A percentile compares a stretch with the other conserved stretches of the same genome.
phyloP scores from a whole-genome alignment of 495 filamentous ascomycete species.

The Rostrohypoxylon terebratum region DNA sequence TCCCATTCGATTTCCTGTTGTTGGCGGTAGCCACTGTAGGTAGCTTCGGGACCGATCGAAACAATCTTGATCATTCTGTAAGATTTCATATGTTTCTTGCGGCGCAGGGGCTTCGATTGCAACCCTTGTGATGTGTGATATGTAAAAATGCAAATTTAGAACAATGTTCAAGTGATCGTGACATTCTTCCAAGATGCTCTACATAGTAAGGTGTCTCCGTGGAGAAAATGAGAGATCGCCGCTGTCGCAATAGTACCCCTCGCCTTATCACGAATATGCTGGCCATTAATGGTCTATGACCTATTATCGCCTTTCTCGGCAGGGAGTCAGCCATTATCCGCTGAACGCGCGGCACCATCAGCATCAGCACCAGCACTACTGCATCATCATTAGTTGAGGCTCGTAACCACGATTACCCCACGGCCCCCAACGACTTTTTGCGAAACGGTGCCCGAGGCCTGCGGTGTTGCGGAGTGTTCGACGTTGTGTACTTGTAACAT shows the following conservation, averaged over 20 bases:
- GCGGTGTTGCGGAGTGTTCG: constrained; percentile 38
- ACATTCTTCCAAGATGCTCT: neutral
- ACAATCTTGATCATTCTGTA: constrained; percentile 25
- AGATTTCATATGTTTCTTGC: constrained; percentile 34
- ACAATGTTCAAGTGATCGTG: constrained; percentile 13
- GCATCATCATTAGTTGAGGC: constrained; percentile 24
- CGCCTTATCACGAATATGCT: constrained; percentile 18
- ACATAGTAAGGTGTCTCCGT: constrained; percentile 23
- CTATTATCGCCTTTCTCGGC: neutral
- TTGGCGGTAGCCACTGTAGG: constrained; percentile 26
- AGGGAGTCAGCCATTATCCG: constrained; percentile 3
- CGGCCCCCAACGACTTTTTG: constrained; percentile 28
- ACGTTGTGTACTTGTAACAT: constrained; percentile 34
- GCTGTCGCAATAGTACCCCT: constrained; percentile 23
- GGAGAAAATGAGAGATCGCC: constrained; percentile 30
- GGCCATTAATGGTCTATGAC: neutral
- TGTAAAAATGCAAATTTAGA: constrained; percentile 37
- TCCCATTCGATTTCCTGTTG: constrained; percentile 20
- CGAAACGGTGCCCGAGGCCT: constrained; percentile 11
- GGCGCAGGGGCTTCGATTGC: constrained; percentile 23
- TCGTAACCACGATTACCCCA: constrained; percentile 27
- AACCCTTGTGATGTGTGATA: constrained; percentile 22
- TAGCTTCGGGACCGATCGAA: constrained; percentile 43
- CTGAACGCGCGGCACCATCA: constrained; percentile 26
- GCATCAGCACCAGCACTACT: constrained; percentile 9